Base-by-base conservation (phyloP, 805 yeast species). In the Suhomyces emberorum region DNA sequence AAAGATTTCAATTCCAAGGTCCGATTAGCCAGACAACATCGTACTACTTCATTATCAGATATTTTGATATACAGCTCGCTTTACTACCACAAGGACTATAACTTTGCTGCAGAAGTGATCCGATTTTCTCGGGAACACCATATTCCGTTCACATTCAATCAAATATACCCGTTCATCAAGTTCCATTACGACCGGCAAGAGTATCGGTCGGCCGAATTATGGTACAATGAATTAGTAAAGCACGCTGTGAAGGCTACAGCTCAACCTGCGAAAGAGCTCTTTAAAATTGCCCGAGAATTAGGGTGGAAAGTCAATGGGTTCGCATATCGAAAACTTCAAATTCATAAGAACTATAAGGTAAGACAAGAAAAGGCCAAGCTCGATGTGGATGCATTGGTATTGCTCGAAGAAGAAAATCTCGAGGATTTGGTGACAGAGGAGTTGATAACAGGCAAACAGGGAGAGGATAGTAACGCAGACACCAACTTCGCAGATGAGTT, bases 131-230 rank as follows among this genome's bases (percentile, higher is more conserved):
- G 64, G 9, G 39, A 48, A 3, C 34, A 38, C 14, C 51, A 51
- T 3, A 32, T 63, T 9, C 68, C 70, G n/a, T 51, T 62, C 16
- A 54, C 71, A 0, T 64, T 67, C 46, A 58, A 61, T 38, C 72
- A 66, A 35, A 42, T 65, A 1, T 62, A 52, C 34, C 72, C 74
- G 1, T 61, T 68, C 26, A 59, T 68, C 12, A 47, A 48, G 41
- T 59, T 56, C 42, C 70, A 68, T 42, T 62, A 63, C 41, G 37
- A 42, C 15, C 47, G 57, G 15, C 47, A 51, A 9, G 66, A 65
- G 32, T 43, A 39, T 41, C 51, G 55, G 2, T 42, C 33, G n/a
- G 69, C 72, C 3, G 54, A 59, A 28, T 24, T 51, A 10, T 68
- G 73, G 73, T 68, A 63, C 43, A 48, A 54, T 10, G 51, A 63